These are phyloP conservation scores for Melaleuca alternifolia DNA, from an alignment of 345 rosid genomes.

Conservation along the genomic window DNA sequence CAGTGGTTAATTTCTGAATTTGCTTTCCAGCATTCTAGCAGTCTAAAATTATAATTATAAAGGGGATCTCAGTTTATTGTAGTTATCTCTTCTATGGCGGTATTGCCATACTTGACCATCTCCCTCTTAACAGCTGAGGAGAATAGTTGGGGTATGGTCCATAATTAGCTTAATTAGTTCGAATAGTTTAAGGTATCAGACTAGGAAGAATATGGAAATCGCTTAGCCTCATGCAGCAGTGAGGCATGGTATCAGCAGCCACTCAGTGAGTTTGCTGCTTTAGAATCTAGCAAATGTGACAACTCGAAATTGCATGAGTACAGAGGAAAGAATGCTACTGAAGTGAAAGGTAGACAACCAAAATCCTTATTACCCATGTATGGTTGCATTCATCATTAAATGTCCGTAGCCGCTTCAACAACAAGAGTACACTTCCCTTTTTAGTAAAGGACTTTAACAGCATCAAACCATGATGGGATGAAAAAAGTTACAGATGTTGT, in stretches of 20 bases:
- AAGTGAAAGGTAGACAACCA: background rate
- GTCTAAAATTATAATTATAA: background rate
- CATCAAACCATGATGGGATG: background rate
- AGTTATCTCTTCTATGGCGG: background rate
- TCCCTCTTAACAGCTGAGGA: background rate
- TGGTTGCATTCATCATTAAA: background rate
- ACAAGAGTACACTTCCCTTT: background rate
- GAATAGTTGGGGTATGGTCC: background rate
- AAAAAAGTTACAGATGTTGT: background rate
- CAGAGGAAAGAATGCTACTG: background rate
- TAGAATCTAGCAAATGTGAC: background rate
- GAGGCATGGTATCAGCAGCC: background rate
- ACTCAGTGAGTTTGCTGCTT: background rate
- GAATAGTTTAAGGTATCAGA: background rate
- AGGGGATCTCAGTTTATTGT: background rate
- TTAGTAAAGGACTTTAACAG: background rate
- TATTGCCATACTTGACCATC: background rate
- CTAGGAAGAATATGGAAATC: background rate
- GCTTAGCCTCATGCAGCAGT: background rate
- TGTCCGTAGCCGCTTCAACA: background rate
- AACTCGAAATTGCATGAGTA: background rate
- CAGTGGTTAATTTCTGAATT: background rate
- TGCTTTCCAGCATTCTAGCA: background rate
- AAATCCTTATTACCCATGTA: background rate
- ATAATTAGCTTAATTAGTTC: background rate